Base-by-base conservation (phyloP, 208 protist genomes). In the Entamoeba dispar region DNA sequence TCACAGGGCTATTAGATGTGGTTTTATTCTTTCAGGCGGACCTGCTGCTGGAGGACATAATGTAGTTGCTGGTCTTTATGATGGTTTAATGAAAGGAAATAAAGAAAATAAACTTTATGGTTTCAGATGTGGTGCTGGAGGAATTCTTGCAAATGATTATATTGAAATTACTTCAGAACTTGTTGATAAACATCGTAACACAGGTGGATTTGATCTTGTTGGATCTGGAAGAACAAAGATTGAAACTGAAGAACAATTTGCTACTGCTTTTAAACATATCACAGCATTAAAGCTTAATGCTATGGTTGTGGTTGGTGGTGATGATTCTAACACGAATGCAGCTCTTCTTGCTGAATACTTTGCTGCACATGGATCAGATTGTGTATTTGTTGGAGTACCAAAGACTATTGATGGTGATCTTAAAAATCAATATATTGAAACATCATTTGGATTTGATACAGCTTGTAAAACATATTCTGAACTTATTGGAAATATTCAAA, bases 371-470 rank as follows among this genome's bases (percentile, higher is more conserved):
- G 43, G 47, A 2, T 49, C 91, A 19, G 43, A 93, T 34, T 93
- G 92, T 61, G 27, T n/a, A 55, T 95, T 96, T 86, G 92, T 96
- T 52, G 96, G 95, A 69, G 95, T 96, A n/a, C 96, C 96, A 92
- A 96, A 96, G 61, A 96, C 96, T 12, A 96, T 96, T 92, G 96
- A 96, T 92, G 94, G 96, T 50, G 96, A 96, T 93, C 93, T 96
- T 19, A 94, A 94, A 38, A 95, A 47, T 73, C 17, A 51, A 12
- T 43, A 93, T 17, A 94, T 96, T 57, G 96, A 96, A 92, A 93
- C 86, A 5, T 96, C 94, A 22, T 96, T 96, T 73, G 96, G 96
- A 12, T 96, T 94, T 92, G 55, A 94, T 91, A 93, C 91, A 55
- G 49, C 93, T 47, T 92, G 27, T 43, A 93, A 91, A 31, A 92